These are phyloP conservation scores for Dryadomyces quercus-mongolicae DNA, from an alignment of 2,329 filamentous ascomycete genomes.

Conservation along the genomic window DNA sequence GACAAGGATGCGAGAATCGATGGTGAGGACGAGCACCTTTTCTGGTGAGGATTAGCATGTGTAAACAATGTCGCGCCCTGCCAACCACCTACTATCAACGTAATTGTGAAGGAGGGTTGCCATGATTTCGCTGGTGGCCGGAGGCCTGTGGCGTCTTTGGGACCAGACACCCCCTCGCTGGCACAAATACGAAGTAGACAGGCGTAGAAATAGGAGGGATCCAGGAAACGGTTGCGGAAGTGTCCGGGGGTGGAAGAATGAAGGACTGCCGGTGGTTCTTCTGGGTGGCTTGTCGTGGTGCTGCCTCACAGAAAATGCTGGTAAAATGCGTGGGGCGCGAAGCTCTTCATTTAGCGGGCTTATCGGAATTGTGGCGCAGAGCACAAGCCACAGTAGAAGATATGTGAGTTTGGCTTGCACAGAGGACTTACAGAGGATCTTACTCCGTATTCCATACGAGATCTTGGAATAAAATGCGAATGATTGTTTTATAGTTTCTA, in stretches of 20 bases:
- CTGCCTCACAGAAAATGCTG: neutral
- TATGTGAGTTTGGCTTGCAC: too few relatives aligned
- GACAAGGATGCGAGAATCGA: conserved; percentile 76
- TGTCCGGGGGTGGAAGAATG: neutral
- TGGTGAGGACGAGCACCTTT: conserved; percentile 82
- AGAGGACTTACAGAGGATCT: too few relatives aligned
- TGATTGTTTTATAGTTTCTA: too few relatives aligned
- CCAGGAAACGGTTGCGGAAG: neutral
- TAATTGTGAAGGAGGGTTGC: conserved; percentile 18
- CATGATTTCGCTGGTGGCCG: conserved; percentile 10
- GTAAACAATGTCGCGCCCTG: too few relatives aligned
- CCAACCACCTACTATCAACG: conserved; percentile 19
- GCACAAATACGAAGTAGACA: too few relatives aligned
- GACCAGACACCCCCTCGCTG: neutral
- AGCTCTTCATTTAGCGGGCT: neutral
- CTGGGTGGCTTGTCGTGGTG: neutral
- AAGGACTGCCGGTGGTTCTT: neutral
- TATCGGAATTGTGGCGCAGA: neutral
- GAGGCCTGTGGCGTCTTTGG: neutral
- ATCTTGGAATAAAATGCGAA: too few relatives aligned
- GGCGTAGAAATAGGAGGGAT: neutral
- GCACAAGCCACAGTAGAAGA: conserved; percentile 2
- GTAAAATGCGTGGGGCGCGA: neutral
- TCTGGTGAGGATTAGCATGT: conserved; percentile 37
- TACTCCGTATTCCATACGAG: too few relatives aligned